Evolutionary conservation across 202 grass and related monocot species (phyloP), one percentile per base, ranked within the genome.

Genomic region (Carex sylvatica): DNA sequence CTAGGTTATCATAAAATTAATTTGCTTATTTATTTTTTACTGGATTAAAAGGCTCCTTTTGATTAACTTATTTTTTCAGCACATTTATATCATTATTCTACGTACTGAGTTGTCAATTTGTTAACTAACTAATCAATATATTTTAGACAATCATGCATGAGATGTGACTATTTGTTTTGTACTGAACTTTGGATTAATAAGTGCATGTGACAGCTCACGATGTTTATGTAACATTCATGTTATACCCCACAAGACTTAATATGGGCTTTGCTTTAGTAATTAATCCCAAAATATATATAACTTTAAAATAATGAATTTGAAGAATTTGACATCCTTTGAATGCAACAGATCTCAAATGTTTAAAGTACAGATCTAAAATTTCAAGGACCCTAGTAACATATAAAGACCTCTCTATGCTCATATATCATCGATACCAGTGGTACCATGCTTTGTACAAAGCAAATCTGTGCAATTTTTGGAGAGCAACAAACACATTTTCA

Each of bases 161-260:
- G 14, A 67, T 47, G 42, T 28, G 26, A 76, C 63, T 81, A 12
- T 81, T 80, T 81, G 61, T 68, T 81, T 54, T 53, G 22, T 53
- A 56, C 61, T 61, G 4, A 82, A 69, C 28, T 28, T 28, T 28
- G 28, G 28, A 36, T 35, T 31, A 77, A 31, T 68, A 33, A 69
- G 24, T 70, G 51, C 44, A 70, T 82, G 61, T 70, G 80, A 82
- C 80, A 82, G 40, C 40, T 82, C 54, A 66, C 58, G 9, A 69
- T 54, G 80, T 70, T 49, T 33, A 40, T 51, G 13, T 31, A 69
- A 47, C 64, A 33, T 31, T 55, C 49, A 82, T 35, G 18, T 58
- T 36, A 58, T 59, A 16, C 24, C 16, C 11, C 58, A 33, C 6
- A 19, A 16, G 19, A 76, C 31, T 16, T 51, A 76, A 35, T 11